These are phyloP conservation scores for Trifolium subterraneum DNA, from an alignment of 306 rosid genomes.

Conservation along the genomic window DNA sequence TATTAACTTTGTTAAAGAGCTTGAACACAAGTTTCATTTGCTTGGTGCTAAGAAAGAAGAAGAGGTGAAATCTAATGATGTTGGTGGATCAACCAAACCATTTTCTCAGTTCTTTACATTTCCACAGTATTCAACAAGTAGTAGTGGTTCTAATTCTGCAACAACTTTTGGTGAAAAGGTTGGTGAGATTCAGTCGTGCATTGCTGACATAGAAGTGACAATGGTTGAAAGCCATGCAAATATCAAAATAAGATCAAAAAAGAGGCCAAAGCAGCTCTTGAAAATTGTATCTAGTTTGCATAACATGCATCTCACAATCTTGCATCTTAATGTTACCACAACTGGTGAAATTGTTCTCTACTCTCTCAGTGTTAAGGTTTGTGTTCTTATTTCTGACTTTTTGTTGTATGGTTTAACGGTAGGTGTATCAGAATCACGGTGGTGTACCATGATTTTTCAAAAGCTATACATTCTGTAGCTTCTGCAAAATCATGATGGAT, in stretches of 20 bases:
- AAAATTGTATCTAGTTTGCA: conserved; percentile 78
- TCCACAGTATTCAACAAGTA: conserved; percentile 74
- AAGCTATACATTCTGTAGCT: too few species aligned
- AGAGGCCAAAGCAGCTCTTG: conserved; percentile 71
- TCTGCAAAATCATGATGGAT: too few species aligned
- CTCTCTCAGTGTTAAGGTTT: conserved; percentile 82
- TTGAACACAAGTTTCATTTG: conserved; percentile 77
- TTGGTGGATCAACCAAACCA: conserved; percentile 38
- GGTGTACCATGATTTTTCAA: too few species aligned
- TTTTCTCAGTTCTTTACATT: conserved; percentile 84
- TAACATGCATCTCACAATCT: conserved; percentile 67
- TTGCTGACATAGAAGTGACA: conserved; percentile 90
- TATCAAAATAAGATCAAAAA: conserved; percentile 74
- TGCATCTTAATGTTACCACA: conserved; percentile 83
- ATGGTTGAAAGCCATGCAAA: conserved; percentile 97
- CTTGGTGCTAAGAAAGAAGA: conserved; percentile 56
- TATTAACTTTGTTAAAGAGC: conserved; percentile 86
- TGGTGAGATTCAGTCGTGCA: conserved; percentile 44
- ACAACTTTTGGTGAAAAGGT: conserved; percentile 36
- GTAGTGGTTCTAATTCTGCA: conserved; percentile 41
- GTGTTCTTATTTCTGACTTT: too few species aligned
- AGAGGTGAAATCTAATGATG: conserved; percentile 13
- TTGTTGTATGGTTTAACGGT: too few species aligned
- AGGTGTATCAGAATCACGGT: too few species aligned
- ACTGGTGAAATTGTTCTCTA: conserved; percentile 65